Conservation (phyloP, 805 yeast genomes). For the Scheffersomyces ergatensis region DNA sequence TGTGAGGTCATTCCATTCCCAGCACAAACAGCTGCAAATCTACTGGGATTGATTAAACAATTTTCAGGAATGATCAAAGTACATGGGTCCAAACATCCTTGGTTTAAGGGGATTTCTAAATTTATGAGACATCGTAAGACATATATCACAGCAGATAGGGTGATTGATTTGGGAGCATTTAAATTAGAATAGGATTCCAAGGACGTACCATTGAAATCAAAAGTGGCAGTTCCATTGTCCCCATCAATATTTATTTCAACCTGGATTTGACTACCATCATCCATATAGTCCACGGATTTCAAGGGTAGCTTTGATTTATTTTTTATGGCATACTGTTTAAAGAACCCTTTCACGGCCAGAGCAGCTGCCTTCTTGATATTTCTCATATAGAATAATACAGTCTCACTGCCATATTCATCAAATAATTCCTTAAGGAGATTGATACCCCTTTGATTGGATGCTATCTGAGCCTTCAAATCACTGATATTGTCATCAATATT, state of each 20-base stretch:
- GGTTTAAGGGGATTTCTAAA: constrained; percentile 87
- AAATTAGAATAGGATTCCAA: constrained; percentile 83
- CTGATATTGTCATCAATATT: constrained; percentile 79
- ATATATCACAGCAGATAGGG: constrained; percentile 84
- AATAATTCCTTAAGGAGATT: constrained; percentile 58
- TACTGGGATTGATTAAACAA: constrained; percentile 61
- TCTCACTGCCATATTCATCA: constrained; percentile 55
- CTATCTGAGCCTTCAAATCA: constrained; percentile 53
- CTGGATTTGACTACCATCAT: constrained; percentile 73
- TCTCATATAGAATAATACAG: constrained; percentile 31
- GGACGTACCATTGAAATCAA: constrained; percentile 85
- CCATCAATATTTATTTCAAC: constrained; percentile 48
- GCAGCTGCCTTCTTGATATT: constrained; percentile 36
- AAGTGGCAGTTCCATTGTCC: constrained; percentile 57
- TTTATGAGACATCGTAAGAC: constrained; percentile 82
- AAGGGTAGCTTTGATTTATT: constrained; percentile 42
- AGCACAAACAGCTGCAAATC: constrained; percentile 84
- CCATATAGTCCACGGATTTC: constrained; percentile 65
- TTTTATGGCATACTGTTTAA: constrained; percentile 22
- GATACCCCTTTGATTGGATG: constrained; percentile 87
- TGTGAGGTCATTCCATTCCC: constrained; percentile 96
- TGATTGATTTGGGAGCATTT: constrained; percentile 90
- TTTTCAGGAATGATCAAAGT: constrained; percentile 45
- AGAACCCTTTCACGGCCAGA: constrained; percentile 27
- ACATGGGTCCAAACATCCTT: constrained; percentile 86